Base-by-base conservation (phyloP, 1,284 basidiomycete species). In the Amylostereum chailletii region DNA sequence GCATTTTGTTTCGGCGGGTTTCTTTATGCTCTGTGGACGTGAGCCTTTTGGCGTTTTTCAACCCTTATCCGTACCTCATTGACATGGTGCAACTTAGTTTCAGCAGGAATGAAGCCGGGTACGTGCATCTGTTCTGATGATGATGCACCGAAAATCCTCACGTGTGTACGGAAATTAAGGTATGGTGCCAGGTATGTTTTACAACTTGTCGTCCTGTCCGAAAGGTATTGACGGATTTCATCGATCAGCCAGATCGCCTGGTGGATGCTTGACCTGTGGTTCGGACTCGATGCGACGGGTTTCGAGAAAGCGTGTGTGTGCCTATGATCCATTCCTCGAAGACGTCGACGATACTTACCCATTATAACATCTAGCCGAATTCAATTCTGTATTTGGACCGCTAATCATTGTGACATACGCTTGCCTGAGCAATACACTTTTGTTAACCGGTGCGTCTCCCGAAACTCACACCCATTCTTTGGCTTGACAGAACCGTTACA, bases 231-330 rank as follows among this genome's bases (percentile, higher is more conserved):
- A 51, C 19, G 6, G 19, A 19, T 19, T 5, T n/a, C 33, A 50
- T 50, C 54, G 32, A 52, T 41, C 36, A 86, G 83, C 31, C 74
- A 75, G n/a, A 87, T 91, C 38, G 76, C 83, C 0, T 93, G 89
- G 90, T 90, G 89, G 83, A 90, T 93, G 90, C 74, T 91, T 34
- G 86, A 91, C 60, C 66, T 91, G 2, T 91, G 82, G 78, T 94
- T 94, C 60, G 90, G 90, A n/a, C 73, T 94, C 8, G 92, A 94
- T 61, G 89, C 90, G 0, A 82, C 75, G 48, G 90, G 90, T 3
- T 94, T 94, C 58, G 78, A 89, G 54, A 72, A 72, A 61, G 77
- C 90, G 36, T 74, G 90, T 90, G 53, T 59, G 84, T 74, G 30
- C 40, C 4, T 31, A 39, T 45, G 4, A 42, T 30, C n/a, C 6